phyloP scores from a whole-genome alignment of 2,329 filamentous ascomycete genomes.

The Colletotrichum aenigma region DNA sequence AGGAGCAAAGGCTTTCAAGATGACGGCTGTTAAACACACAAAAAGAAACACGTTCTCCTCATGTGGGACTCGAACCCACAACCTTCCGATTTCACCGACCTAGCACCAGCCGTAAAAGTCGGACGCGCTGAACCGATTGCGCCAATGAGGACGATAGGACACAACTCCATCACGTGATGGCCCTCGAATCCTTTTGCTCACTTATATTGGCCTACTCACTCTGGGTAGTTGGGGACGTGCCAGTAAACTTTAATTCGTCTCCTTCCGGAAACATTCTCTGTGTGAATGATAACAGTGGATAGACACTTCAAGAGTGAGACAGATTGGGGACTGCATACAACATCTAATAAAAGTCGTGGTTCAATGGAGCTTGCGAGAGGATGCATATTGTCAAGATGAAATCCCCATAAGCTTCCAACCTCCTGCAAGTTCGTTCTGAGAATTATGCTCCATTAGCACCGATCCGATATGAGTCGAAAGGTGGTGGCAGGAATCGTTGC shows the following conservation, averaged over 20 bases:
- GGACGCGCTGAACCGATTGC: slow-evolving; percentile 12
- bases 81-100: neutral
- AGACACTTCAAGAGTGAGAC: neutral
- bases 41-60: neutral
- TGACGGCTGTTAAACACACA: neutral
- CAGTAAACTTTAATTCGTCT: neutral
- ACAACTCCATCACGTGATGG: neutral
- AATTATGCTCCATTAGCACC: neutral
- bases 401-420: neutral
- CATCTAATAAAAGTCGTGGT: neutral
- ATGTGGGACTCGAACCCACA: slow-evolving; percentile 16
- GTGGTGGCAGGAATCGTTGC: neutral
- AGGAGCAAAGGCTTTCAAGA: too few relatives aligned
- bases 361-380: neutral
- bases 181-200: rapidly evolving
- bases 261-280: neutral
- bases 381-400: neutral
- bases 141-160: neutral
- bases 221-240: neutral
- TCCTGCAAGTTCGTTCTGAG: neutral
- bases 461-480: neutral
- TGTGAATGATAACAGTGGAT: neutral
- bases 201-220: neutral
- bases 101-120: neutral
- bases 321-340: neutral